phyloP scores from a whole-genome alignment of 371 early-diverging fungal species.

The Basidiobolus meristosporus region DNA sequence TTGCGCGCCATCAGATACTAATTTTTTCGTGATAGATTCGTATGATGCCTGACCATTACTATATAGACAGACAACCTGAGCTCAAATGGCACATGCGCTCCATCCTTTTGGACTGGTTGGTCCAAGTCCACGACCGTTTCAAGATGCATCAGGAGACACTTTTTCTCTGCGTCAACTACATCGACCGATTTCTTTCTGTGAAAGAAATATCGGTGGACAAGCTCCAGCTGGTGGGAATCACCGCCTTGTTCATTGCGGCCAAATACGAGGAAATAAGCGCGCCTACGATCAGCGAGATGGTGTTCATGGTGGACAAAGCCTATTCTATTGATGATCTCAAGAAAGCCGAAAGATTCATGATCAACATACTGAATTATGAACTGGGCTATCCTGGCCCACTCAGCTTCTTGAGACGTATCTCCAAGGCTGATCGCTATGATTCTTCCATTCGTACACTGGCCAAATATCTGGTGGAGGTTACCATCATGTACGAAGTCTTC shows the following conservation, averaged over 20 bases:
- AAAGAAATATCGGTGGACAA: conserved; percentile 48
- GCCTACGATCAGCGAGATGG: conserved; percentile 39
- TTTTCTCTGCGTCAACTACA: conserved; percentile 61
- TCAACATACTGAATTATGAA: conserved; percentile 43
- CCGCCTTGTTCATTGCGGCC: conserved; percentile 62
- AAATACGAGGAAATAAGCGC: conserved; percentile 80
- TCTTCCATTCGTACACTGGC: conserved; percentile 58
- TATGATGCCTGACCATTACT: conserved; percentile 42
- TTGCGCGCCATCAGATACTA: neutral
- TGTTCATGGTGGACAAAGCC: conserved; percentile 30
- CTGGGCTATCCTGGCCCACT: conserved; percentile 53
- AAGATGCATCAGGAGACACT: conserved; percentile 76
- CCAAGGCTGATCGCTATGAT: conserved; percentile 63
- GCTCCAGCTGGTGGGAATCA: conserved; percentile 75
- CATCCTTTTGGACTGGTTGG: conserved; percentile 51
- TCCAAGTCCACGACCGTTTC: conserved; percentile 65
- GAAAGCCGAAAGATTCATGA: conserved; percentile 50
- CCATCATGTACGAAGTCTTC: conserved; percentile 56
- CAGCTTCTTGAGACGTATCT: conserved; percentile 55
- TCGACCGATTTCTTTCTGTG: conserved; percentile 72
- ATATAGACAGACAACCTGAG: conserved; percentile 59
- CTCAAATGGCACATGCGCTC: conserved; percentile 66
- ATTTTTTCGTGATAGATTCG: conserved; percentile 8
- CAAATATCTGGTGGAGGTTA: conserved; percentile 73
- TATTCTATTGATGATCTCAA: conserved; percentile 41